Conservation (phyloP, 176 grass and related monocot species). For the Carex littledalei region DNA sequence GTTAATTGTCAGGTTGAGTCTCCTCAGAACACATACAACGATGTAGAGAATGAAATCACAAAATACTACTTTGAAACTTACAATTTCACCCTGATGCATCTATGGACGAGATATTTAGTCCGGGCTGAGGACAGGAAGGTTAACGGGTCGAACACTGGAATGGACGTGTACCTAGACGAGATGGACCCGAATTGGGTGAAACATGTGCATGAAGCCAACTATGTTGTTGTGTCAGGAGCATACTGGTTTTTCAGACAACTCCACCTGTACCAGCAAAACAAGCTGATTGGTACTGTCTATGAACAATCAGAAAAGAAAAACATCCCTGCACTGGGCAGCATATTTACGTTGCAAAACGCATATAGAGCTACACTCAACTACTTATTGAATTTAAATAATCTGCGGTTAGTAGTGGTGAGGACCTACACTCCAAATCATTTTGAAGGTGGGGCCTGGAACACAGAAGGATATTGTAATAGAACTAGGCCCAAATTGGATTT, state of each 20-base stretch:
- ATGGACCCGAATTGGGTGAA: constrained; percentile 19
- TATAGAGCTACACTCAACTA: too few relatives aligned
- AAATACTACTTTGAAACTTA: constrained; percentile 35
- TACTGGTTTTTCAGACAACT: constrained; percentile 30
- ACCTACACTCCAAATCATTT: too few relatives aligned
- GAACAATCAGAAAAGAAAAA: not conserved
- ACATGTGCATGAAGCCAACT: constrained; percentile 6
- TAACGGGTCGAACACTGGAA: not conserved
- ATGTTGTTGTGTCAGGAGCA: constrained; percentile 11
- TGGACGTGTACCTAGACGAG: constrained; percentile 12
- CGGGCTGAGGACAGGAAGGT: not conserved
- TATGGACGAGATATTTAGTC: constrained; percentile 24
- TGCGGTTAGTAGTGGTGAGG: too few relatives aligned
- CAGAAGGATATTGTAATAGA: too few relatives aligned
- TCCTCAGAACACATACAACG: constrained; percentile 18
- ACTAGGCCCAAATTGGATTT: not conserved
- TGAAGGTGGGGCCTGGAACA: too few relatives aligned
- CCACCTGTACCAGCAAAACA: constrained; percentile 18
- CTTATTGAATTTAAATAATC: too few relatives aligned
- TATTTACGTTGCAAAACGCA: not conserved
- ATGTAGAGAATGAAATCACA: constrained; percentile 13
- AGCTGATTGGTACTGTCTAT: not conserved
- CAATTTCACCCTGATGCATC: constrained; percentile 27
- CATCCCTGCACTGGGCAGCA: constrained; percentile 3
- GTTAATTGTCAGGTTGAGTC: constrained; percentile 28